These are phyloP conservation scores for Francoa sonchifolia DNA, from an alignment of 441 rosid genomes.

Conservation along the genomic window DNA sequence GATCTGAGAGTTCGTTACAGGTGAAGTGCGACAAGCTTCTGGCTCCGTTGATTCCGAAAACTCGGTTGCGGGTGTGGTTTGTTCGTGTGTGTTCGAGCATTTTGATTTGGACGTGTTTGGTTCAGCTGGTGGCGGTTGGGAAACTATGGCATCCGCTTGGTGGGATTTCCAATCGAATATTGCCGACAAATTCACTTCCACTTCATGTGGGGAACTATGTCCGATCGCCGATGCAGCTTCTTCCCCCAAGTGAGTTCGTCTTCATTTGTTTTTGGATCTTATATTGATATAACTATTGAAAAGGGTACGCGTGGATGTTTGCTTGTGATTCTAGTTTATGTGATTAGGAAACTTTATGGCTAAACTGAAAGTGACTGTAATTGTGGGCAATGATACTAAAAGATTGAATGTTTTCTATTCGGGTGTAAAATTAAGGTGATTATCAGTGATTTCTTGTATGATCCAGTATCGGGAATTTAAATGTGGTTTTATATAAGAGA, in stretches of 20 bases:
- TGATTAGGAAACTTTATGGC: neutral
- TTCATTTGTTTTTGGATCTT: neutral
- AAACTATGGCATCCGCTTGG: conserved; percentile 77
- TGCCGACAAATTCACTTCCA: conserved; percentile 25
- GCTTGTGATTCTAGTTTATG: neutral
- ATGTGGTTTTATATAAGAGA: no score
- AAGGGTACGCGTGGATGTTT: no score
- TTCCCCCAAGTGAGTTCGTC: conserved; percentile 36
- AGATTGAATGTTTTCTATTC: no score
- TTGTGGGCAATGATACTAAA: no score
- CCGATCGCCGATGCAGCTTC: conserved; percentile 36
- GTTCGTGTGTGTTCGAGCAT: conserved; percentile 77
- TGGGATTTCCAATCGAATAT: conserved; percentile 34
- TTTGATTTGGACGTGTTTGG: conserved; percentile 97
- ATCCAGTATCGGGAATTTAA: no score
- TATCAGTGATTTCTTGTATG: no score
- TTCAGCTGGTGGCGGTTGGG: conserved; percentile 76
- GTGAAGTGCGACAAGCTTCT: conserved; percentile 45
- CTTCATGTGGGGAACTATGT: conserved; percentile 19
- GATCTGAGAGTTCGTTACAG: conserved; percentile 44
- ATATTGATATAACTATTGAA: no score
- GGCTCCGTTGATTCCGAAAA: conserved; percentile 38
- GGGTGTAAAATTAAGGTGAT: no score
- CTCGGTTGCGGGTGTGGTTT: conserved; percentile 74
- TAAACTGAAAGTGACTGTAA: no score